Evolutionary conservation across 1,284 basidiomycete genomes (phyloP).

Genomic region (Blastosporella zonata): DNA sequence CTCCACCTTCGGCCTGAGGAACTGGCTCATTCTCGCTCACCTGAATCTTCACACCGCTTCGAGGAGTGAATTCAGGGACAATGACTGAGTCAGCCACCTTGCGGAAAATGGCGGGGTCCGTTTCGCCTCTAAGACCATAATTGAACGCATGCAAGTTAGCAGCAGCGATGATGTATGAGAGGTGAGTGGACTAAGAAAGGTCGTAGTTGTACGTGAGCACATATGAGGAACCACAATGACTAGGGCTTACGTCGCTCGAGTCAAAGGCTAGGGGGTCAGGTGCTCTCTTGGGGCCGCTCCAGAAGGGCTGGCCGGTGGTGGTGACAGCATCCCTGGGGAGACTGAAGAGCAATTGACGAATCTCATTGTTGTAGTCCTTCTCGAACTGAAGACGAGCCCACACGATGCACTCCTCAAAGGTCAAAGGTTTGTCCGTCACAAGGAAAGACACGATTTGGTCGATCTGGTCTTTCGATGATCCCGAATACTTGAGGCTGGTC

Average conservation of each 20-base stretch:
- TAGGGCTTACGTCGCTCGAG: constrained; percentile 70
- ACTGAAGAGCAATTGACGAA: constrained; percentile 91
- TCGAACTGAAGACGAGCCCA: constrained; percentile 98
- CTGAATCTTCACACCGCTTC: constrained; percentile 91
- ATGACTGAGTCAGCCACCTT: constrained; percentile 84
- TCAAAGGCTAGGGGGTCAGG: constrained; percentile 92
- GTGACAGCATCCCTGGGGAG: constrained; percentile 92
- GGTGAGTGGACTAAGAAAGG: constrained; percentile 68
- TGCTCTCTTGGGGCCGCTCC: constrained; percentile 97
- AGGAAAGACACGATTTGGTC: constrained; percentile 90
- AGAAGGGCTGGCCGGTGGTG: constrained; percentile 91
- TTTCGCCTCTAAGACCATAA: constrained; percentile 93
- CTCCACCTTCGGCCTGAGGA: constrained; percentile 48
- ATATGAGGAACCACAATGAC: constrained; percentile 10
- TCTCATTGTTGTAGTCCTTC: constrained; percentile 91
- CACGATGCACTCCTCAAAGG: constrained; percentile 95
- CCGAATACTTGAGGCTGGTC: constrained; percentile 85
- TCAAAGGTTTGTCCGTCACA: constrained; percentile 89
- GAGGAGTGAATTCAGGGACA: constrained; percentile 93
- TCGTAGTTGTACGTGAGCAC: not conserved
- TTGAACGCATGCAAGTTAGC: constrained; percentile 98
- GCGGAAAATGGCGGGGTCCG: constrained; percentile 77
- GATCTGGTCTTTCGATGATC: constrained; percentile 88
- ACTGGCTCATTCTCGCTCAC: constrained; percentile 91
- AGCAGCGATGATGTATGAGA: constrained; percentile 89